Evolutionary conservation across 352 stramenopile species (phyloP).

Genomic region (Pythium oligandrum): DNA sequence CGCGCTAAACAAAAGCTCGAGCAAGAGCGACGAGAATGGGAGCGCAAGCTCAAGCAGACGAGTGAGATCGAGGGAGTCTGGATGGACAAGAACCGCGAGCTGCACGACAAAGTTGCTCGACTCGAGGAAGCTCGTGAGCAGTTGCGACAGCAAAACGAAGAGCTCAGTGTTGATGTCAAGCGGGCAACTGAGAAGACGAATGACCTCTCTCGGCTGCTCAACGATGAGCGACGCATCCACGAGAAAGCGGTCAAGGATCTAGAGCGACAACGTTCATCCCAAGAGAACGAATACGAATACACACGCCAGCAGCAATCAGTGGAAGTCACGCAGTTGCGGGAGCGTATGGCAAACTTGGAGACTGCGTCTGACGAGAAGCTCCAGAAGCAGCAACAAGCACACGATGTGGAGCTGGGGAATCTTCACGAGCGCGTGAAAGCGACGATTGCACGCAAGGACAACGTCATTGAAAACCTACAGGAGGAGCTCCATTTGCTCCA

Average conservation of each 20-base stretch:
- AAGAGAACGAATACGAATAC: constrained; percentile 38
- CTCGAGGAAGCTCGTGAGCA: constrained; percentile 45
- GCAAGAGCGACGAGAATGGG: constrained; percentile 55
- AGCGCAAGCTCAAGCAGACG: constrained; percentile 72
- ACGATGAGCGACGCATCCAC: constrained; percentile 57
- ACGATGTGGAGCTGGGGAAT: constrained; percentile 51
- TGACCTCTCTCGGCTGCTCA: constrained; percentile 47
- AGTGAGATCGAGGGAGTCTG: constrained; percentile 76
- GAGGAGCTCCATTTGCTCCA: constrained; percentile 67
- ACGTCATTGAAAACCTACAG: constrained; percentile 54
- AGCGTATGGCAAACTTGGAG: constrained; percentile 39
- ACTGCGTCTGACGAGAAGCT: constrained; percentile 35
- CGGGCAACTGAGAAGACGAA: constrained; percentile 39
- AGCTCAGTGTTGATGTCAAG: constrained; percentile 32
- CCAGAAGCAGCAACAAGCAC: constrained; percentile 36
- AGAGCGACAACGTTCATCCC: constrained; percentile 34
- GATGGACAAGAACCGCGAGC: constrained; percentile 82
- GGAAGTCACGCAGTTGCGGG: constrained; percentile 36
- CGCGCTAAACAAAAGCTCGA: constrained; percentile 45
- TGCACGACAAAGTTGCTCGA: constrained; percentile 61
- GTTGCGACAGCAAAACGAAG: constrained; percentile 42
- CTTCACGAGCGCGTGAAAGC: constrained; percentile 68
- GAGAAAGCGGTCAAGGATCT: constrained; percentile 33
- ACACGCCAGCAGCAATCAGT: constrained; percentile 35
- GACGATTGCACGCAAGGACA: constrained; percentile 65